phyloP scores from a whole-genome alignment of 768 basidiomycete genomes.

The Leucocoprinus leucothites region DNA sequence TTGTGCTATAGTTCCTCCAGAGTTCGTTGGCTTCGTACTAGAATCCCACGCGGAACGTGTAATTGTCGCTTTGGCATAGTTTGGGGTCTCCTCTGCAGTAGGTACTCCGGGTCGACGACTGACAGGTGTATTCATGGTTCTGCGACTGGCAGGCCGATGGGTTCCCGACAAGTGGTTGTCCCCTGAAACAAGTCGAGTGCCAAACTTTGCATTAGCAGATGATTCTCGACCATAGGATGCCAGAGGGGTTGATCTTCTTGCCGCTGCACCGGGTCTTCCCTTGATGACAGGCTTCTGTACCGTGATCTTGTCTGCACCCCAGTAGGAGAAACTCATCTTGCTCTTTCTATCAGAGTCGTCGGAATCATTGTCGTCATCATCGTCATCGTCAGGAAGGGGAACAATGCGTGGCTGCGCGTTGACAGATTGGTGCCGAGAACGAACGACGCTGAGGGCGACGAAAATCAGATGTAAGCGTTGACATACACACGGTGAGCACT shows the following conservation, averaged over 20 bases:
- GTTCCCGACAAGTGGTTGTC: slow-evolving; percentile 42
- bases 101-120: slow-evolving; percentile 32
- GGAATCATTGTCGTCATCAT: slow-evolving; percentile 56
- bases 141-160: slow-evolving; percentile 61
- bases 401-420: slow-evolving; percentile 57
- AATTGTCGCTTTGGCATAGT: slow-evolving; percentile 67
- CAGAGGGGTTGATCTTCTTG: slow-evolving; percentile 39
- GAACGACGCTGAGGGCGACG: slow-evolving; percentile 51
- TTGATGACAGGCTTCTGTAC: slow-evolving; percentile 76
- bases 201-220: slow-evolving; percentile 92
- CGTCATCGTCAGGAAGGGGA: slow-evolving; percentile 66
- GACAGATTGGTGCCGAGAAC: slow-evolving; percentile 61
- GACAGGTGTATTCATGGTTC: slow-evolving; percentile 45
- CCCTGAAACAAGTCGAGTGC: slow-evolving; percentile 66
- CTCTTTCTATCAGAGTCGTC: slow-evolving; percentile 87
- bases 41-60: slow-evolving; percentile 75
- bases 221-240: slow-evolving; percentile 76
- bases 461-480: background rate
- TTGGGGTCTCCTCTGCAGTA: slow-evolving; percentile 54
- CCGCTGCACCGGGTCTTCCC: slow-evolving; percentile 33
- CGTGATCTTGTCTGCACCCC: slow-evolving; percentile 90
- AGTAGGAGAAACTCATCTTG: slow-evolving; percentile 94
- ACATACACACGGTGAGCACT: slow-evolving; percentile 26
- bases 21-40: slow-evolving; percentile 35
- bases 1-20: background rate